Conservation (phyloP, 2,329 filamentous ascomycete genomes). For the Didymella keratinophila region DNA sequence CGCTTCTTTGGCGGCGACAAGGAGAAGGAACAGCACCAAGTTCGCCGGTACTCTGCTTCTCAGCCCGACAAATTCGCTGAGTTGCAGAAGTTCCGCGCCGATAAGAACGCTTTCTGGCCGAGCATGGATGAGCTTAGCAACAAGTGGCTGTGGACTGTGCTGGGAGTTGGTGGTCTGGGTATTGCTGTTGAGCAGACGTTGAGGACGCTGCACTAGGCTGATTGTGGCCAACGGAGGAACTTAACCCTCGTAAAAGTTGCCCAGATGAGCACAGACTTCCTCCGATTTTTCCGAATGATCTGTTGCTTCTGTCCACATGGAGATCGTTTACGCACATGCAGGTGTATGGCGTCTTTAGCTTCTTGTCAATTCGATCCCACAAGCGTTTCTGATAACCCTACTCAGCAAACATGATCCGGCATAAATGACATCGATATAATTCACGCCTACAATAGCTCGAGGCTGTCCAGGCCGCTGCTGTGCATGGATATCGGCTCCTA, state of each 20-base stretch:
- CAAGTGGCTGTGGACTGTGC: constrained; percentile 64
- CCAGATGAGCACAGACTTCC: too few relatives aligned
- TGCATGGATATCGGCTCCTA: not conserved
- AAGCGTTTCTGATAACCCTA: not conserved
- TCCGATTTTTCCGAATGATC: too few relatives aligned
- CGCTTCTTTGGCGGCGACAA: constrained; percentile 65
- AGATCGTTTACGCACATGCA: not conserved
- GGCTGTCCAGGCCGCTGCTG: not conserved
- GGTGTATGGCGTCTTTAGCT: not conserved
- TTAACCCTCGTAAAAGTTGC: too few relatives aligned
- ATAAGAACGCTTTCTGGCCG: constrained; percentile 70
- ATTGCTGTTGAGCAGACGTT: constrained; percentile 57
- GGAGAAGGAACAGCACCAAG: constrained; percentile 62
- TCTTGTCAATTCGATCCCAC: not conserved
- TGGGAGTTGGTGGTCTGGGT: constrained; percentile 59
- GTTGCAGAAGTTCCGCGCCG: constrained; percentile 59
- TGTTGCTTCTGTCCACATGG: not conserved
- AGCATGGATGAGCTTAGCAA: constrained; percentile 59
- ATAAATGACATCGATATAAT: not conserved
- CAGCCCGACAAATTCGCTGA: constrained; percentile 62
- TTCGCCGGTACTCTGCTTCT: constrained; percentile 60
- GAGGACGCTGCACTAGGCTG: constrained; percentile 41
- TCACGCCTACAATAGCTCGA: not conserved
- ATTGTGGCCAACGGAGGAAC: too few relatives aligned
- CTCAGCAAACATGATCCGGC: not conserved